Evolutionary conservation across 164 flowering plant species (phyloP), one percentile per base, ranked within the genome.

Genomic region (Chloranthus sessilifolius): DNA sequence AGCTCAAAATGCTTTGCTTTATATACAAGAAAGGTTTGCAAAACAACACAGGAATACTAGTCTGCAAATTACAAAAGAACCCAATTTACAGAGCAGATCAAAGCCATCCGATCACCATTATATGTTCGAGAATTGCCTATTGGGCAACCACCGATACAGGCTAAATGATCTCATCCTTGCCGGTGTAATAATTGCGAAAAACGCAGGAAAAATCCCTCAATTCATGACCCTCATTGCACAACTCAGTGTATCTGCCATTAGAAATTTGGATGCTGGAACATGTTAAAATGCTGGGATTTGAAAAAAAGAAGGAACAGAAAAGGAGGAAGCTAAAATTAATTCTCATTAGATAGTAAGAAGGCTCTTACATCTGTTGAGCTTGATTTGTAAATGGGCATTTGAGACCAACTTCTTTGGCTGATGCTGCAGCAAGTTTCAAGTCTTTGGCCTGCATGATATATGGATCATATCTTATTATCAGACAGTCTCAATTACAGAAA

Each of bases 401-500:
- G 21, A 64, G 53, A 33, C 74, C 76, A 23, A 67, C 63, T 52
- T 76, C 85, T 54, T 75, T 41, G 2, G 95, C 97, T 54, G 95
- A 77, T 44, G 59, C 69, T 37, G 69, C 74, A 9, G 87, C 97
- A 37, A 90, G 87, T 45, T 70, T 67, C 21, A 90, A 67, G 60
- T 90, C 97, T 54, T 90, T 90, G 51, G 87, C 87, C 97, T 88
- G 73, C 58, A 68, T 16, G 8, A 43, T 20, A 24, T 9, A n/a
- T n/a, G n/a, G n/a, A n/a, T n/a, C n/a, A n/a, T n/a, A n/a, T n/a
- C n/a, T n/a, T n/a, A n/a, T n/a, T n/a, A n/a, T n/a, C n/a, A n/a
- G n/a, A n/a, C n/a, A n/a, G n/a, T n/a, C n/a, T n/a, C n/a, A n/a
- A n/a, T n/a, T n/a, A n/a, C n/a, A n/a, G n/a, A n/a, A n/a, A n/a